A percentile compares a stretch with the other conserved stretches of the same genome.
phyloP scores from a whole-genome alignment of 2,329 filamentous ascomycete species.

The Colletotrichum tamarilloi region DNA sequence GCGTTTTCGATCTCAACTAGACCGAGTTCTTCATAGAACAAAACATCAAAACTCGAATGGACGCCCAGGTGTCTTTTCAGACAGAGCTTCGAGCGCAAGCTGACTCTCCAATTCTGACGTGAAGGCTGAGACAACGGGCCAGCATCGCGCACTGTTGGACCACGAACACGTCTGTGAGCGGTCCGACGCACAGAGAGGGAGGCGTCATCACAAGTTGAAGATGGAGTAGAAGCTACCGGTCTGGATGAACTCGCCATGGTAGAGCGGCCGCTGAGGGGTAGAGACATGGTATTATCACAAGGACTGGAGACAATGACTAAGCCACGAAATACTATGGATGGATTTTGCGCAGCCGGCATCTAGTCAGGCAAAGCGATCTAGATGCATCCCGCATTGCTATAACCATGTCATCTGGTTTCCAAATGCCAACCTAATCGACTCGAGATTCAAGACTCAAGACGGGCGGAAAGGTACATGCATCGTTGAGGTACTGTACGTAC shows the following conservation, averaged over 20 bases:
- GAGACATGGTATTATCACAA: background rate
- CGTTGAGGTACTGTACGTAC: slow-evolving; percentile 31
- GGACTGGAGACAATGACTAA: background rate
- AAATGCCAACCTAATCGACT: background rate
- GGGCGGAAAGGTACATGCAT: background rate
- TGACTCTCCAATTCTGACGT: background rate
- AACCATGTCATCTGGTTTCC: background rate
- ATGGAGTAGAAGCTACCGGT: background rate
- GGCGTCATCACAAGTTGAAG: background rate
- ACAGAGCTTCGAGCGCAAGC: background rate
- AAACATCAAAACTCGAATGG: background rate
- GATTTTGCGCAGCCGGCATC: background rate
- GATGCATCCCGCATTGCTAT: background rate
- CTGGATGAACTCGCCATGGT: background rate
- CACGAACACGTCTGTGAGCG: background rate
- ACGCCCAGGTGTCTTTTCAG: background rate
- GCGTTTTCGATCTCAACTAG: too few relatives aligned
- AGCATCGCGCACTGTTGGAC: background rate
- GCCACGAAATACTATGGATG: background rate
- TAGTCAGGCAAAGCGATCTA: background rate
- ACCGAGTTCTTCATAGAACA: background rate
- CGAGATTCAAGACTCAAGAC: background rate
- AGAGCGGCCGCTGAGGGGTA: background rate
- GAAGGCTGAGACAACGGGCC: background rate
- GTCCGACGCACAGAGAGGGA: background rate